These are phyloP conservation scores for Akanthomyces lecanii DNA, from an alignment of 2,329 filamentous ascomycete genomes.

Conservation along the genomic window DNA sequence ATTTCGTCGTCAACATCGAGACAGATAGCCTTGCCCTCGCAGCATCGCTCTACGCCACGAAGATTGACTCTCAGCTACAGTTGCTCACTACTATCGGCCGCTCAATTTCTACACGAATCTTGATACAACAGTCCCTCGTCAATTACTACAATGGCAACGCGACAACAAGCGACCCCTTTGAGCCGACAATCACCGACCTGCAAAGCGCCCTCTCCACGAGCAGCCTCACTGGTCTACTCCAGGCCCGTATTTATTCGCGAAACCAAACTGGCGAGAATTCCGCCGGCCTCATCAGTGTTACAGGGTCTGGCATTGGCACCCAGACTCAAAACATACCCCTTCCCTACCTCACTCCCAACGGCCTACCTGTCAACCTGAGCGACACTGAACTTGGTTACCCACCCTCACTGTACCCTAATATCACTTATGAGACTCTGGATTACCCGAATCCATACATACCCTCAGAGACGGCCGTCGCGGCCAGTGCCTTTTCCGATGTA, in stretches of 20 bases:
- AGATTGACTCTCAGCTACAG: slow-evolving; percentile 73
- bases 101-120: slow-evolving; percentile 64
- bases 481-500: slow-evolving; percentile 47
- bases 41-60: slow-evolving; percentile 80
- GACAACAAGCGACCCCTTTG: slow-evolving; percentile 56
- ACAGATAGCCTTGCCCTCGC: slow-evolving; percentile 66
- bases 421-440: slow-evolving; percentile 57
- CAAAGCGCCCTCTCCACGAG: slow-evolving; percentile 63
- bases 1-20: slow-evolving; percentile 49
- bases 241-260: slow-evolving; percentile 68
- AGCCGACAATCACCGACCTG: slow-evolving; percentile 58
- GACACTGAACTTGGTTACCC: slow-evolving; percentile 65
- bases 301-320: slow-evolving; percentile 39
- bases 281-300: slow-evolving; percentile 61
- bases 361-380: slow-evolving; percentile 56
- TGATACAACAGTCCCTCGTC: slow-evolving; percentile 52
- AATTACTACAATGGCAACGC: slow-evolving; percentile 54
- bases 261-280: slow-evolving; percentile 53
- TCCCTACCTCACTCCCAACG: slow-evolving; percentile 57
- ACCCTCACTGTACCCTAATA: slow-evolving; percentile 68
- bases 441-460: slow-evolving; percentile 38
- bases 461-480: slow-evolving; percentile 39
- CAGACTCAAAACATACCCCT: slow-evolving; percentile 47
- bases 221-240: slow-evolving; percentile 56
- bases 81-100: slow-evolving; percentile 72